Evolutionary conservation across 208 protist genomes (phyloP).

Genomic region (Naegleria fowleri): DNA sequence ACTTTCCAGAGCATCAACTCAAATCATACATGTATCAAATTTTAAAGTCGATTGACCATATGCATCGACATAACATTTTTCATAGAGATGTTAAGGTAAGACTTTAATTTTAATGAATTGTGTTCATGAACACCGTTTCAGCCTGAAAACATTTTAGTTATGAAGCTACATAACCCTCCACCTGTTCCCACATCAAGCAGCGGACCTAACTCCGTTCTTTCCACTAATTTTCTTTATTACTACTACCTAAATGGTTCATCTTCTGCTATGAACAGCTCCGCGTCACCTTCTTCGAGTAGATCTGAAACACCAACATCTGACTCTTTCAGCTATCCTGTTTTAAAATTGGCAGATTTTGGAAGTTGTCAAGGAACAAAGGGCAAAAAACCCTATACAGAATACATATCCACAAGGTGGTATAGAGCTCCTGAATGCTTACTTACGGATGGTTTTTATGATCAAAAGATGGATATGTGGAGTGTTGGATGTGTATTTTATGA

Average conservation of each 20-base stretch:
- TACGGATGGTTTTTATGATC: constrained; percentile 92
- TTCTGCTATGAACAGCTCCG: neutral
- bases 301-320: neutral
- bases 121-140: constrained; percentile 49
- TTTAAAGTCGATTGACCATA: constrained; percentile 87
- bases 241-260: neutral
- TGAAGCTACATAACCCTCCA: constrained; percentile 48
- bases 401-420: constrained; percentile 96
- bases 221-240: neutral
- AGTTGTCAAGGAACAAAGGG: constrained; percentile 89
- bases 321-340: neutral
- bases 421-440: constrained; percentile 93
- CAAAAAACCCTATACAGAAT: constrained; percentile 91
- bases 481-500: constrained; percentile 90
- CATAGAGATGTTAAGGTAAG: constrained; percentile 60
- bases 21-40: constrained; percentile 80
- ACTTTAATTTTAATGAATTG: neutral
- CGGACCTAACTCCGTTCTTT: neutral
- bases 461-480: constrained; percentile 95
- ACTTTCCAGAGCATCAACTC: constrained; percentile 55
- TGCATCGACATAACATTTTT: constrained; percentile 92
- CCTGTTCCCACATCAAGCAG: neutral
- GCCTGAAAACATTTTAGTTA: constrained; percentile 89
- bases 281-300: neutral
- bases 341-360: constrained; percentile 97